Percentiles rank a stretch among this genome's conserved stretches.
phyloP scores from a whole-genome alignment of 805 yeast genomes.

The Yamadazyma phyllophila region DNA sequence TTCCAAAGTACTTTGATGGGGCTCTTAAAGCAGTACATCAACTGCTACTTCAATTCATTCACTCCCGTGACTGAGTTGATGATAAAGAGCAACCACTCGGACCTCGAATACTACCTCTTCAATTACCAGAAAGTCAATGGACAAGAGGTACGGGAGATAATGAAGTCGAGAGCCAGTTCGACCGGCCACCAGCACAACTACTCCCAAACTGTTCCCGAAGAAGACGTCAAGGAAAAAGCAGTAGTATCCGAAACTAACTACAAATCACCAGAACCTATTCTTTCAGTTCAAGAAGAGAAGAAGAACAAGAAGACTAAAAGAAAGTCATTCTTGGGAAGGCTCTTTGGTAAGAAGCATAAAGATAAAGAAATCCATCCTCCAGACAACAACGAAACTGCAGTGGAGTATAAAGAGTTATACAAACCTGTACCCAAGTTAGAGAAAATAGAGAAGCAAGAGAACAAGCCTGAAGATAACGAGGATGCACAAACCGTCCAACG shows the following conservation, averaged over 20 bases:
- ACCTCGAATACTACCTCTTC: constrained; percentile 11
- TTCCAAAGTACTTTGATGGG: constrained; percentile 23
- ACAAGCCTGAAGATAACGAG: not conserved
- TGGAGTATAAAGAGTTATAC: constrained; percentile 13
- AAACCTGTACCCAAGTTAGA: constrained; percentile 13
- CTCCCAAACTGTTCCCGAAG: constrained; percentile 5
- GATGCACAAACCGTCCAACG: constrained; percentile 6
- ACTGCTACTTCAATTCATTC: constrained; percentile 22
- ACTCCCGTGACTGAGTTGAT: constrained; percentile 21
- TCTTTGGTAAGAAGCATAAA: constrained; percentile 9
- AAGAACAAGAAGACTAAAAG: constrained; percentile 7
- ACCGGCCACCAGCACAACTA: not conserved
- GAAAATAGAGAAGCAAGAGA: not conserved
- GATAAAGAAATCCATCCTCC: not conserved
- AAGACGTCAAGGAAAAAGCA: not conserved
- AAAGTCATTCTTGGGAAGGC: constrained; percentile 11
- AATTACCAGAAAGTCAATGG: constrained; percentile 10
- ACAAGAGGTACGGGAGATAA: constrained; percentile 13
- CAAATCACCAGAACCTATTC: not conserved
- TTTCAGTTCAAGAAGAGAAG: not conserved
- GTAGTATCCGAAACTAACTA: not conserved
- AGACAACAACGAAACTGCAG: not conserved
- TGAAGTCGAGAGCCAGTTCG: constrained; percentile 13
- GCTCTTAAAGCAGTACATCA: constrained; percentile 19
- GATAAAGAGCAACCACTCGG: constrained; percentile 17